Evolutionary conservation across 352 stramenopile species (phyloP).

Genomic region (Globisporangium rhizosaccharum): DNA sequence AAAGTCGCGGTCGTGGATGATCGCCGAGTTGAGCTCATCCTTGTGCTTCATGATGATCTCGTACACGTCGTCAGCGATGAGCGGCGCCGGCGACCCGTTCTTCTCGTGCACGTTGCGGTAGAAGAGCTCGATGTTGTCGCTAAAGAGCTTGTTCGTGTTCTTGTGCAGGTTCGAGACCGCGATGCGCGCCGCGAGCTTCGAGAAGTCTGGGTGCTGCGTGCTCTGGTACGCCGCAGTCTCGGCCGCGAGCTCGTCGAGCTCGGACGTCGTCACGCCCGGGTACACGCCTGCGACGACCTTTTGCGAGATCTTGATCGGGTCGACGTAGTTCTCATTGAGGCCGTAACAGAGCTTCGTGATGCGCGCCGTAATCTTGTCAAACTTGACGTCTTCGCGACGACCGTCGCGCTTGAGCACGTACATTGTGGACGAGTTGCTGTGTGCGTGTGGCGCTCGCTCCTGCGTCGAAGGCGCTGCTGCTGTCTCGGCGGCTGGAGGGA

Average conservation of each 20-base stretch:
- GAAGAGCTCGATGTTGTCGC: slow-evolving; percentile 91
- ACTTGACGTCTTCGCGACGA: slow-evolving; percentile 92
- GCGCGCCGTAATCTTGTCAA: slow-evolving; percentile 98
- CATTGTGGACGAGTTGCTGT: slow-evolving; percentile 42
- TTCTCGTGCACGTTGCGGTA: slow-evolving; percentile 96
- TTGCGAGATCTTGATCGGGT: slow-evolving; percentile 96
- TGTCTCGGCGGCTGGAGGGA: no score
- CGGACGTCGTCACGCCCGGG: slow-evolving; percentile 96
- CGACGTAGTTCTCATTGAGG: slow-evolving; percentile 95
- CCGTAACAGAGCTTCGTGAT: slow-evolving; percentile 99
- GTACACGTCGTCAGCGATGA: slow-evolving; percentile 96
- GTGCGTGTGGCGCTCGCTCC: no score
- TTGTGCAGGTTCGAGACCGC: slow-evolving; percentile 99
- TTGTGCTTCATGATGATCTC: slow-evolving; percentile 94
- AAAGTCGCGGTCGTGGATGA: slow-evolving; percentile 98
- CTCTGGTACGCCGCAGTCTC: slow-evolving; percentile 96
- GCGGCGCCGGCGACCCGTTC: slow-evolving; percentile 87
- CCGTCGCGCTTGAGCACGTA: slow-evolving; percentile 95
- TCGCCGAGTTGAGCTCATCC: slow-evolving; percentile 94
- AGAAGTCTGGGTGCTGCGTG: slow-evolving; percentile 99
- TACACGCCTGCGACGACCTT: slow-evolving; percentile 99
- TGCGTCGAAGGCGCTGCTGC: no score
- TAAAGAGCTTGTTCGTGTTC: slow-evolving; percentile 96
- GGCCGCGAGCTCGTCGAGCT: slow-evolving; percentile 98
- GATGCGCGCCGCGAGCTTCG: slow-evolving; percentile 97